A percentile compares a stretch with the other conserved stretches of the same genome.
These are phyloP conservation scores for Trifolium subterraneum DNA, from an alignment of 306 rosid genomes.

Conservation along the genomic window DNA sequence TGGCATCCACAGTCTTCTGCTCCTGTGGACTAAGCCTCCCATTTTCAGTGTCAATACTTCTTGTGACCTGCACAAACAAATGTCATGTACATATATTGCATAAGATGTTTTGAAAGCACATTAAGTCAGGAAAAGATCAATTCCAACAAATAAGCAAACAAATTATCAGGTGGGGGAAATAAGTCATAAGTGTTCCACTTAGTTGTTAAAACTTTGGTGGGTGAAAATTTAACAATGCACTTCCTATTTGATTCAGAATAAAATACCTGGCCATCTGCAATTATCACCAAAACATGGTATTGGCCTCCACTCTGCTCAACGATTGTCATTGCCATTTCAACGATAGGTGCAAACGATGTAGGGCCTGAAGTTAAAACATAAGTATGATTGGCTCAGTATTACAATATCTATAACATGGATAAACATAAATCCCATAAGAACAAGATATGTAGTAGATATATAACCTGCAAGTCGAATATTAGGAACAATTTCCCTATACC, in stretches of 20 bases:
- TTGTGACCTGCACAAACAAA: slow-evolving; percentile 73
- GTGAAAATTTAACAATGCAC: neutral
- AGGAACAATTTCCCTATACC: slow-evolving; percentile 81
- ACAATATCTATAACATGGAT: slow-evolving; percentile 18
- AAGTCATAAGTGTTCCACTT: neutral
- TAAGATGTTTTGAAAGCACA: slow-evolving; percentile 24
- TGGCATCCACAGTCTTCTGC: slow-evolving; percentile 86
- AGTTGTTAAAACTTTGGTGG: no score
- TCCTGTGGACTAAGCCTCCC: slow-evolving; percentile 91
- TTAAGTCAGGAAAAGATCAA: neutral
- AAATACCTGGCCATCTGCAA: slow-evolving; percentile 97
- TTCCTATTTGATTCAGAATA: slow-evolving; percentile 15
- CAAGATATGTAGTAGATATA: slow-evolving; percentile 16
- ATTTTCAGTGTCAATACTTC: slow-evolving; percentile 81
- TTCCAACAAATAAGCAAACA: slow-evolving; percentile 12
- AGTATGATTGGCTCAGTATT: slow-evolving; percentile 16
- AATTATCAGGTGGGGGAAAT: slow-evolving; percentile 11
- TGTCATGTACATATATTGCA: neutral
- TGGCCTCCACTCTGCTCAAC: slow-evolving; percentile 94
- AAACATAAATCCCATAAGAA: slow-evolving; percentile 11
- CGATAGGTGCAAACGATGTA: slow-evolving; percentile 87
- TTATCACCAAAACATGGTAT: slow-evolving; percentile 65
- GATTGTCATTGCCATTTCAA: slow-evolving; percentile 96
- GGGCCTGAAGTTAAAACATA: slow-evolving; percentile 68
- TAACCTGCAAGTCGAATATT: slow-evolving; percentile 86